Percentiles rank a stretch among this genome's conserved stretches.
Conservation (phyloP, 2,329 filamentous ascomycete species). For the Cercospora nicotianae region DNA sequence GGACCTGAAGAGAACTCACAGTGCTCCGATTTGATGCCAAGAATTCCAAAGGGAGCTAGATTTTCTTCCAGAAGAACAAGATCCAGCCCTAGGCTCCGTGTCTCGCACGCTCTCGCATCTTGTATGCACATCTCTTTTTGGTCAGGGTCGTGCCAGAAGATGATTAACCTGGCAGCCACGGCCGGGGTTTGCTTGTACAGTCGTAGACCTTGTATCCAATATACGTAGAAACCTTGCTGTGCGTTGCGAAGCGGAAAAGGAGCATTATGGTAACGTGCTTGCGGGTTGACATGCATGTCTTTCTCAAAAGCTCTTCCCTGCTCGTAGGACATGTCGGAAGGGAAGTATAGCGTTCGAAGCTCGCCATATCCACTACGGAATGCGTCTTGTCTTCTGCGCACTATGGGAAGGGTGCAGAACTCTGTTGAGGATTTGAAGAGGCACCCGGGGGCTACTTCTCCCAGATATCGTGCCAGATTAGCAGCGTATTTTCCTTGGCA, state of each 20-base stretch:
- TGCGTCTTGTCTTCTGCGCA: not conserved
- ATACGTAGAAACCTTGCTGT: too few species aligned
- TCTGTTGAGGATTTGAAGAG: not conserved
- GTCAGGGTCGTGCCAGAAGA: not conserved
- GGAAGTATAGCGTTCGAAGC: not conserved
- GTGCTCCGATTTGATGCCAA: too few species aligned
- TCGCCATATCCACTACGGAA: not conserved
- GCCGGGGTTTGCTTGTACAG: not conserved
- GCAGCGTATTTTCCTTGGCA: not conserved
- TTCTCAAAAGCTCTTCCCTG: not conserved
- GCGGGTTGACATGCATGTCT: not conserved
- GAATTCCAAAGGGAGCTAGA: too few species aligned
- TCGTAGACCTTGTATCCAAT: not conserved
- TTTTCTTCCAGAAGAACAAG: too few species aligned
- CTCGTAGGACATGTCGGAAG: not conserved
- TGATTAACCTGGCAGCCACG: not conserved
- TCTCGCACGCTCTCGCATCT: too few species aligned
- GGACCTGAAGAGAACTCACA: too few species aligned
- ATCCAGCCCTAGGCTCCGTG: too few species aligned
- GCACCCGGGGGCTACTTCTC: not conserved
- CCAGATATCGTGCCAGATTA: not conserved
- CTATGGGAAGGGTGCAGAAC: not conserved
- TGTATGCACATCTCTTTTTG: too few species aligned
- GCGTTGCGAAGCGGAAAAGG: too few species aligned
- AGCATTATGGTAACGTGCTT: not conserved